Conservation (phyloP, 345 rosid species). For the Hibiscus mutabilis region DNA sequence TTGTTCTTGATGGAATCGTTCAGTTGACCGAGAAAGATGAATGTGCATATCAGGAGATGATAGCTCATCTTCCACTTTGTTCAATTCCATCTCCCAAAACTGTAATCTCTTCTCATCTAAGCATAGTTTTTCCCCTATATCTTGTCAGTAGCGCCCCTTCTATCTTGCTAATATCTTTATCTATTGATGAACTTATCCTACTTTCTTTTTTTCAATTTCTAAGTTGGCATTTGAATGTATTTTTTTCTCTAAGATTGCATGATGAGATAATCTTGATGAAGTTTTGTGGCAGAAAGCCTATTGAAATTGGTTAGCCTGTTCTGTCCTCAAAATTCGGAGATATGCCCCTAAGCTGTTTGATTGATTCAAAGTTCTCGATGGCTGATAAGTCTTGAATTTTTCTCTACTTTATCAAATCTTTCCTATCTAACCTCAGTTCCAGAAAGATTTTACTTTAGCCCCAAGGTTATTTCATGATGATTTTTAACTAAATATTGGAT, state of each 20-base stretch:
- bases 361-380: neutral
- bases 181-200: neutral
- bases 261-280: neutral
- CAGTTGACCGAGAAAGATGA: slow-evolving; percentile 97
- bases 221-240: neutral
- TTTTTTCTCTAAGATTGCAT: neutral
- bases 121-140: neutral
- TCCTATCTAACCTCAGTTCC: neutral
- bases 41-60: slow-evolving; percentile 99
- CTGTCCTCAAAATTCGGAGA: neutral
- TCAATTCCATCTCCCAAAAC: slow-evolving; percentile 72
- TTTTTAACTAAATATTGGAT: neutral
- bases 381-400: neutral
- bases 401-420: neutral
- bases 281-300: neutral
- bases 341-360: neutral
- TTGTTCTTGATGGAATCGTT: slow-evolving; percentile 92
- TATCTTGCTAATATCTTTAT: neutral
- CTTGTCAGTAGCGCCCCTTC: neutral
- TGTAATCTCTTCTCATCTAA: slow-evolving; percentile 30
- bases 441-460: neutral
- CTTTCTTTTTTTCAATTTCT: neutral
- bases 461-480: neutral
- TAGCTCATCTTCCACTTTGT: slow-evolving; percentile 91
- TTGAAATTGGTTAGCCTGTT: neutral